Base-by-base conservation (phyloP, 176 grass and related monocot genomes). In the Lolium rigidum region DNA sequence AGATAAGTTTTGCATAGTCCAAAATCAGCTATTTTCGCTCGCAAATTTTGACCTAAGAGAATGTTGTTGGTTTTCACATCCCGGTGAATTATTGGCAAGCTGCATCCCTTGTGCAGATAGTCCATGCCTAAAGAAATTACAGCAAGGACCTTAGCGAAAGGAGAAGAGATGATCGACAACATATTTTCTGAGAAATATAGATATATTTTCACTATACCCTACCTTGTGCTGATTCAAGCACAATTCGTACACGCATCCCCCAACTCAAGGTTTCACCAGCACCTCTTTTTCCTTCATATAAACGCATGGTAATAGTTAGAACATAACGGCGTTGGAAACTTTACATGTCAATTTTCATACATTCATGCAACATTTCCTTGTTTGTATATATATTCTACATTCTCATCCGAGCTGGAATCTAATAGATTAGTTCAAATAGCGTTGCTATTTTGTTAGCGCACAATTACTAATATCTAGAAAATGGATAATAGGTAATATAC, bases 51-150 rank as follows among this genome's bases (percentile, higher is more conserved):
- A 16, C 68, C 79, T 68, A 89, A 75, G 5, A 89, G 86, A n/a
- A 92, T 86, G 9, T 92, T 89, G 22, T 5, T 74, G n/a, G 50
- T 92, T 48, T 89, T 92, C 25, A 92, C 83, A 86, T 92, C 90
- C 5, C 86, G 6, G 28, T 92, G 90, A 62, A 92, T 54, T 38
- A 92, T 88, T 18, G 84, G 10, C 17, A 39, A 50, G 16, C 77
- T 82, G 50, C 90, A 88, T 16, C 82, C 90, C 3, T 59, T 85
- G 54, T 92, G 90, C 10, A 89, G 28, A 68, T 92, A 92, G 12
- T 92, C 77, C 43, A 92, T 31, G 9, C 90, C 90, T 89, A 28
- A 1, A 48, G 1, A 85, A 10, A 54, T 85, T 5, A 68, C 44
- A 85, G 0, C n/a, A 44, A 62, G 52, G 61, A 16, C 21, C 0